These are phyloP conservation scores for Fusarium sp. DNA, from an alignment of 2,329 filamentous ascomycete species.

Conservation along the genomic window DNA sequence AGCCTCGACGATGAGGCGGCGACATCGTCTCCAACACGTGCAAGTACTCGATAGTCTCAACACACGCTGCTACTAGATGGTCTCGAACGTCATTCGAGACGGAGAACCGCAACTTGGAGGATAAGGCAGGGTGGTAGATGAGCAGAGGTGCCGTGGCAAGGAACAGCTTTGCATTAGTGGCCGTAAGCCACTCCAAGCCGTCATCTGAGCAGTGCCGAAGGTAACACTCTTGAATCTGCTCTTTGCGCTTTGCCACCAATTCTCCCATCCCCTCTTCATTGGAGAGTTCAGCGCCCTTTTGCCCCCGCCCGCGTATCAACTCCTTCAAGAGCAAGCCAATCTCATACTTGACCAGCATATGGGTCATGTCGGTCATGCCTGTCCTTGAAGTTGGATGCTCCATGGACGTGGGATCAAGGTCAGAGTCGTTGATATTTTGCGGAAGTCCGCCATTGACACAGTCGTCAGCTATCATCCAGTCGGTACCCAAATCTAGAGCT, in stretches of 20 bases:
- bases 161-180: conserved; percentile 4
- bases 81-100: neutral
- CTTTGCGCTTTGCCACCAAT: neutral
- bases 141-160: conserved; percentile 13
- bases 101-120: neutral
- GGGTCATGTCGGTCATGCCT: conserved; percentile 25
- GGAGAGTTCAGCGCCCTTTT: neutral
- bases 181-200: conserved; percentile 12
- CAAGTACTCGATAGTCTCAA: conserved; percentile 17
- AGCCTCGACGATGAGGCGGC: conserved; percentile 5
- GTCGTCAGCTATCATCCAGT: conserved; percentile 4
- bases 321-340: conserved; percentile 8
- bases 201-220: conserved; percentile 6
- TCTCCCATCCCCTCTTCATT: conserved; percentile 5
- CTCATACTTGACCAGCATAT: conserved; percentile 15
- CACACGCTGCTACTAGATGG: neutral
- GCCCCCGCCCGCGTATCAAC: neutral
- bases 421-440: conserved; percentile 20
- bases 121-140: conserved; percentile 10
- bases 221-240: conserved; percentile 8
- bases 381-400: conserved; percentile 7
- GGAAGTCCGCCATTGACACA: neutral
- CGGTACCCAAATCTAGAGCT: conserved; percentile 8
- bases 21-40: conserved; percentile 10
- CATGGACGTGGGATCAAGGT: neutral